Percentiles rank a stretch among this genome's conserved stretches.
Conservation (phyloP, 129 eudicot species). For the sunflower (Helianthus annuus) region HanXRQr2.0-SUNRISE NC_035435.2:76560208-76560707, state of each 20-base stretch:
- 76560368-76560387: background rate
- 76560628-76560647: conserved; percentile 13
- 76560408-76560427: conserved; percentile 12
- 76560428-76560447: conserved; percentile 24
- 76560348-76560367: background rate
- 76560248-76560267: too few relatives aligned
- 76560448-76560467: conserved; percentile 2
- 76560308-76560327: too few relatives aligned
- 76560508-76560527: conserved; percentile 8
- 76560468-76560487: conserved; percentile 13
- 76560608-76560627: conserved; percentile 24
- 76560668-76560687: conserved; percentile 9
- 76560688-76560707: conserved; percentile 9
- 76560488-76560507: conserved; percentile 13
- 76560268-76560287: too few relatives aligned
- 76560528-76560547: conserved; percentile 16
- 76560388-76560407: conserved; percentile 19
- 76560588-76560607: conserved; percentile 3
- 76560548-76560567: conserved; percentile 6
- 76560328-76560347: too few relatives aligned
- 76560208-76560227: too few relatives aligned
- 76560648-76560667: conserved; percentile 4
- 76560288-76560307: too few relatives aligned
- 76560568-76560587: conserved; percentile 29
- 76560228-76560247: too few relatives aligned